Evolutionary conservation across 768 basidiomycete genomes (phyloP).

Genomic region (Kwoniella heveanensis): DNA sequence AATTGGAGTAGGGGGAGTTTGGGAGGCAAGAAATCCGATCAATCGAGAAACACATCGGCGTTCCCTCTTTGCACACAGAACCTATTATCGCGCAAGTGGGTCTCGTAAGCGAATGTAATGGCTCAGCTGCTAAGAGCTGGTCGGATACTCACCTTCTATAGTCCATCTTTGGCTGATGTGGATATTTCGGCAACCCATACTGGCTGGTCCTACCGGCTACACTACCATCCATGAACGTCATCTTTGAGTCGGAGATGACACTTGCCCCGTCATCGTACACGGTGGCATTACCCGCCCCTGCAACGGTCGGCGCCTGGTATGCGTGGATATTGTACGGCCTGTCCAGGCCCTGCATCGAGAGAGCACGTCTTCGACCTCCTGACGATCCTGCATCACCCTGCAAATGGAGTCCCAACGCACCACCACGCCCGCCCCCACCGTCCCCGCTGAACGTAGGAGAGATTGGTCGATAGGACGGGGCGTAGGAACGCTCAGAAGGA

Average conservation of each 20-base stretch:
- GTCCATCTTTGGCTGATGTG: constrained; percentile 42
- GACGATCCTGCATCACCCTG: not conserved
- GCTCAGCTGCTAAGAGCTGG: too few relatives aligned
- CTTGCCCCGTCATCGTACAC: constrained; percentile 45
- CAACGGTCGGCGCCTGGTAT: constrained; percentile 15
- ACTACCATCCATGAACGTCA: constrained; percentile 51
- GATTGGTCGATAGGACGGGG: constrained; percentile 9
- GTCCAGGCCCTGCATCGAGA: constrained; percentile 29
- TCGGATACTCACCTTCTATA: constrained; percentile 45
- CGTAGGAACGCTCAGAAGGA: constrained; percentile 11
- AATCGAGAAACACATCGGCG: constrained; percentile 48
- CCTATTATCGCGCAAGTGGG: constrained; percentile 16
- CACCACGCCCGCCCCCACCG: not conserved
- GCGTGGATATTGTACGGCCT: constrained; percentile 14
- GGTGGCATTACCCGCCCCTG: constrained; percentile 3
- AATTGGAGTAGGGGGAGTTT: not conserved
- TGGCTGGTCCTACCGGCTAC: constrained; percentile 43
- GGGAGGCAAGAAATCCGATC: not conserved
- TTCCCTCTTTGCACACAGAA: constrained; percentile 50
- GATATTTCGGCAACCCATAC: constrained; percentile 48
- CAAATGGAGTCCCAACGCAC: constrained; percentile 7
- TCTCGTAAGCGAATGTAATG: too few relatives aligned
- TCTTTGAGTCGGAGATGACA: constrained; percentile 30
- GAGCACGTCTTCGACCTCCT: constrained; percentile 21
- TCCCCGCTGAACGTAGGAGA: constrained; percentile 8